Base-by-base conservation (phyloP, 2,329 filamentous ascomycete species). In the Trematosphaeria pertusa region DNA sequence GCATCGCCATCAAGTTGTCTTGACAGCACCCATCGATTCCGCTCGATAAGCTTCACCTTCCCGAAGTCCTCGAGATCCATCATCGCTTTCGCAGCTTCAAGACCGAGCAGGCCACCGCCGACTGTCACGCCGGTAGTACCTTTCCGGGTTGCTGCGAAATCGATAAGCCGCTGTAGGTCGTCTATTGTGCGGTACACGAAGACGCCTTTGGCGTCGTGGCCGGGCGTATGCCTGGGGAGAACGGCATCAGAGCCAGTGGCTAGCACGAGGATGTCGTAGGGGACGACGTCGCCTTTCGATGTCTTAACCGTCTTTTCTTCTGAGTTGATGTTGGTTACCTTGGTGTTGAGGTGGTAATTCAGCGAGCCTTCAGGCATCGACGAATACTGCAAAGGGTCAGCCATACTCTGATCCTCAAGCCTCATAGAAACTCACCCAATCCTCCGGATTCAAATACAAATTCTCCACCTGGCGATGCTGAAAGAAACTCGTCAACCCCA, bases 71-170 rank as follows among this genome's bases (percentile, higher is more conserved):
- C 81, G 7, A 96, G 76, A 64, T 96, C 91, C 76, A 92, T 87
- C 89, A 96, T 91, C 2, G 91, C 91, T 62, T 96, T 94, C 24
- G 90, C 91, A 2, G 91, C 91, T 73, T 96, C 91, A 0, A 97
- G 81, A 0, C 91, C 91, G 0, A 96, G 79, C 18, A 97, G 72
- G 1, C 91, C 91, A 41, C 91, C 91, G 18, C 91, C 91, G 3
- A 96, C 88, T 0, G 94, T 90, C 4, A 85, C 82, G 0, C 88
- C 91, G 2, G 82, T 81, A 2, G 85, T 84, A 4, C 84, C 89
- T 58, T 85, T 87, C 43, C 84, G 82, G 9, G 78, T 75, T 1
- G 83, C 79, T 0, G 89, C 84, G 64, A 88, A 96, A 1, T 79
- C 76, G 46, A 96, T 95, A 3, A 96, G 80, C 33, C 80, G 82